A percentile compares a stretch with the other conserved stretches of the same genome.
Evolutionary conservation across 768 basidiomycete genomes (phyloP).

Genomic region (Lentinula boryana): DNA sequence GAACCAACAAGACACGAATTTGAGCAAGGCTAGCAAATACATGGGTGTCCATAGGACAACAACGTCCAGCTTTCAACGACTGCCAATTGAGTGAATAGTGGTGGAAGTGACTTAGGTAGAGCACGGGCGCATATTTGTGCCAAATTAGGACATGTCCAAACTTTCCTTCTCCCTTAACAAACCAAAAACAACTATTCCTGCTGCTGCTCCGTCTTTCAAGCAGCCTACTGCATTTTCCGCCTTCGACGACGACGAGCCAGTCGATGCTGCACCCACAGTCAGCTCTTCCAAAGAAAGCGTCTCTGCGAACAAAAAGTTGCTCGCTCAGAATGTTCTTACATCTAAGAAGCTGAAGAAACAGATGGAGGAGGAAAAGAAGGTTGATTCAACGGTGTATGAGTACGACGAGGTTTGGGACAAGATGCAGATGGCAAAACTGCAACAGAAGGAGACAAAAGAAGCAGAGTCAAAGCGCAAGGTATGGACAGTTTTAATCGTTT

Average conservation of each 20-base stretch:
- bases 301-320: constrained; percentile 45
- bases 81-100: too few relatives aligned
- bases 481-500: constrained; percentile 21
- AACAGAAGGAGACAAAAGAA: constrained; percentile 73
- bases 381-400: constrained; percentile 83
- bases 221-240: constrained; percentile 59
- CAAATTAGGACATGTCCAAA: constrained; percentile 49
- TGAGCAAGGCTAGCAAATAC: constrained; percentile 82
- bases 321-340: constrained; percentile 52
- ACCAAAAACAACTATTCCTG: constrained; percentile 43
- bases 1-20: constrained; percentile 78
- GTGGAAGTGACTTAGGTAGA: neutral
- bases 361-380: constrained; percentile 71
- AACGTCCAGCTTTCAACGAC: neutral
- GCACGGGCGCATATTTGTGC: neutral
- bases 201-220: constrained; percentile 36
- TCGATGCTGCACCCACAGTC: constrained; percentile 43
- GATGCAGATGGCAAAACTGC: constrained; percentile 83
- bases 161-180: constrained; percentile 82
- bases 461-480: constrained; percentile 76
- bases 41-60: constrained; percentile 52
- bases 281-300: constrained; percentile 28
- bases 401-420: constrained; percentile 97
- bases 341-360: constrained; percentile 65
- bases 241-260: constrained; percentile 56